phyloP scores from a whole-genome alignment of 306 rosid genomes.

The Lathyrus tuberosus region DNA sequence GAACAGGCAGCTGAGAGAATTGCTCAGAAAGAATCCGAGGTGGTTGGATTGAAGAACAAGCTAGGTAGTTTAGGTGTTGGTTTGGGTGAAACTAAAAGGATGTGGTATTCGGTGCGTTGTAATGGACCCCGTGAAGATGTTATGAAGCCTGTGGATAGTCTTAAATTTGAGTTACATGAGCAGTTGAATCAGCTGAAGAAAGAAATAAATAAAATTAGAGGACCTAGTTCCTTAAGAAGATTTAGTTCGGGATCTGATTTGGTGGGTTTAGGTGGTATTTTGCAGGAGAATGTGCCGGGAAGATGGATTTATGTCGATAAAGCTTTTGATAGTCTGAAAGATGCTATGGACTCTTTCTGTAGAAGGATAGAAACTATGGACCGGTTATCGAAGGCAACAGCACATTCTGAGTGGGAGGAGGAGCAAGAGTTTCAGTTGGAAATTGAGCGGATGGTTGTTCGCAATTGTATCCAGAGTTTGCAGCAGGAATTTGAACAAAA shows the following conservation, averaged over 20 bases:
- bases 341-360: slow-evolving; percentile 46
- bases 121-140: slow-evolving; percentile 35
- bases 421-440: slow-evolving; percentile 71
- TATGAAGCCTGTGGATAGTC: slow-evolving; percentile 46
- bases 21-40: slow-evolving; percentile 71
- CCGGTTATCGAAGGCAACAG: slow-evolving; percentile 49
- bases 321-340: slow-evolving; percentile 52
- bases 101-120: slow-evolving; percentile 26
- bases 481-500: slow-evolving; percentile 61
- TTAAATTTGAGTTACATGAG: slow-evolving; percentile 46
- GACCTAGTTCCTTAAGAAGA: slow-evolving; percentile 49
- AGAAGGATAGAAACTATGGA: slow-evolving; percentile 50
- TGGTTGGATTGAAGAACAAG: slow-evolving; percentile 60
- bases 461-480: slow-evolving; percentile 54
- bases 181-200: slow-evolving; percentile 64
- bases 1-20: slow-evolving; percentile 74
- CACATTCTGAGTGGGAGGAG: slow-evolving; percentile 64
- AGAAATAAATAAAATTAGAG: slow-evolving; percentile 62
- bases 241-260: slow-evolving; percentile 60
- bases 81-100: slow-evolving; percentile 39
- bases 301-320: slow-evolving; percentile 57
- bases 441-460: slow-evolving; percentile 65
- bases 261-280: slow-evolving; percentile 67
- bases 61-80: slow-evolving; percentile 40
- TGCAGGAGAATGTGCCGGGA: slow-evolving; percentile 59